Evolutionary conservation across 2,329 filamentous ascomycete species (phyloP).

Genomic region (Clonostachys rosea): DNA sequence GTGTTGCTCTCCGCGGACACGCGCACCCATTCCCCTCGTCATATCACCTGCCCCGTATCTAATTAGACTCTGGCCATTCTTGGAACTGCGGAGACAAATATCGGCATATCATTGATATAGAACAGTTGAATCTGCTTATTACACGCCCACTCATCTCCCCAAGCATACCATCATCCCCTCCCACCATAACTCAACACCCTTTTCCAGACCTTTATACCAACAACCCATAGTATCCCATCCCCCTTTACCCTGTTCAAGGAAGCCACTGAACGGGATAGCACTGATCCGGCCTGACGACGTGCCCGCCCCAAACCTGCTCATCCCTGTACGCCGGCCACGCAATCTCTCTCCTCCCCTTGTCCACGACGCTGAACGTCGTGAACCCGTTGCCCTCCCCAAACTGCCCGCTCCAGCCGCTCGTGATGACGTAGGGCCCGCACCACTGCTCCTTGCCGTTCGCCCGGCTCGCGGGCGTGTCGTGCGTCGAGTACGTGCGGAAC

Average conservation of each 20-base stretch:
- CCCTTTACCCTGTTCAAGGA: too few species aligned
- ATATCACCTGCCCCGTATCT: too few species aligned
- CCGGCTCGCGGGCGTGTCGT: slow-evolving; percentile 22
- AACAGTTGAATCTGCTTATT: neutral
- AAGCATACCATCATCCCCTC: too few species aligned
- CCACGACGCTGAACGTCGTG: slow-evolving; percentile 47
- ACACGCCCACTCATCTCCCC: too few species aligned
- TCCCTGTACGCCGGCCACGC: slow-evolving; percentile 22
- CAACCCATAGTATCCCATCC: too few species aligned
- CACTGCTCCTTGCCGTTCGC: slow-evolving; percentile 28
- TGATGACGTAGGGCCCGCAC: slow-evolving; percentile 45
- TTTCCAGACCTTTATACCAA: too few species aligned
- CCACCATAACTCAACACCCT: too few species aligned
- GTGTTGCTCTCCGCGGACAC: too few species aligned
- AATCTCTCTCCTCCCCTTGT: slow-evolving; percentile 23
- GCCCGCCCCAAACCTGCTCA: slow-evolving; percentile 34
- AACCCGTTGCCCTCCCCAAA: slow-evolving; percentile 47
- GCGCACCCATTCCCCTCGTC: too few species aligned
- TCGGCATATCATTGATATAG: slow-evolving; percentile 1
- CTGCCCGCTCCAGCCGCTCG: slow-evolving; percentile 49
- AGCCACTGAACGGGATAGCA: slow-evolving; percentile 22
- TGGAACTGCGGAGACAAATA: neutral
- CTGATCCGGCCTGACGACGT: slow-evolving; percentile 41
- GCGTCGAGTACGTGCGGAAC: slow-evolving; percentile 30
- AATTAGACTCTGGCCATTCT: too few species aligned